Base-by-base conservation (phyloP, 2,329 filamentous ascomycete genomes). In the Colletotrichum coccodes region DNA sequence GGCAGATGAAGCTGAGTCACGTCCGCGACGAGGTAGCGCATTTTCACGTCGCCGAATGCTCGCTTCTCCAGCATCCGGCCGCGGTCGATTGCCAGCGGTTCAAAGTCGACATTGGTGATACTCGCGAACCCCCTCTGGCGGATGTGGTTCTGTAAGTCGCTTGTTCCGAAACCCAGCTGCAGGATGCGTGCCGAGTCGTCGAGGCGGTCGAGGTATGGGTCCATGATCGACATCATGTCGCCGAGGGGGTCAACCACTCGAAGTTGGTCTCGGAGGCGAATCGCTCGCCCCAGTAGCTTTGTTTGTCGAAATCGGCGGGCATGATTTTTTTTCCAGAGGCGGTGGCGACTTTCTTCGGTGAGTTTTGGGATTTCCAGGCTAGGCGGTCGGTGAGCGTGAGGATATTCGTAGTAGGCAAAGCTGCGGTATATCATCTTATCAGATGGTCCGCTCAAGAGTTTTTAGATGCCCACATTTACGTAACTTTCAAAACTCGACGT, bases 81-180 rank as follows among this genome's bases (percentile, higher is more conserved):
- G 32, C 82, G 79, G 26, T 82, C 77, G 9, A 82, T 74, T 6
- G 85, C 85, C 7, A 84, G 76, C 5, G 84, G 84, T 72, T 86
- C 84, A 70, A 83, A 87, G 74, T 86, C 85, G 67, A 85, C 74
- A 68, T 86, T 87, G 7, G 82, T 83, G 21, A 87, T 76, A 71
- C 83, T 72, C 3, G 60, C n/a, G 69, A 83, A 83, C 1, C 83
- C 84, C 9, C 74, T 74, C 5, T 69, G 68, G 6, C 85, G 83
- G n/a, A 86, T 76, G 68, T 82, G 79, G 70, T 80, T 84, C 28
- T 86, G 84, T 34, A 87, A 73, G 69, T 85, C 83, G 74, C 84
- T 86, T 7, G 84, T 87, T 14, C 85, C 85, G 50, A 78, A 82
- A 62, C 85, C 85, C 2, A 87, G 71, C 49, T 87, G 82, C 6